phyloP scores from a whole-genome alignment of 148 eudicot species.

The Diospyros kaki region DNA sequence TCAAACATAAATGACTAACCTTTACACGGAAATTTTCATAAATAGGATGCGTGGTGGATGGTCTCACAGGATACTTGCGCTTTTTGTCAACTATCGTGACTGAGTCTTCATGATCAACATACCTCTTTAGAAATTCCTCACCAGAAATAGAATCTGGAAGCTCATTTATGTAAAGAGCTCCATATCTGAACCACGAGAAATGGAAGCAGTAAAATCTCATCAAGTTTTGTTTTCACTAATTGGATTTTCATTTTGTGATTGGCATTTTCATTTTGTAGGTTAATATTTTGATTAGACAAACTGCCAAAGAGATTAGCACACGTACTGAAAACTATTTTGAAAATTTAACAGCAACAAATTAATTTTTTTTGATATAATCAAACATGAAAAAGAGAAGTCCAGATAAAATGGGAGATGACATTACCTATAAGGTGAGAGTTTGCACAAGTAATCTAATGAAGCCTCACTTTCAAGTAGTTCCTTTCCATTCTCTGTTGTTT shows the following conservation, averaged over 20 bases:
- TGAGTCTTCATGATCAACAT: conserved; percentile 42
- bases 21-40: conserved; percentile 60
- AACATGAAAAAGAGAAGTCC: no score
- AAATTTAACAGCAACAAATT: no score
- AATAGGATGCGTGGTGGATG: conserved; percentile 53
- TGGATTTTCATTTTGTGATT: no score
- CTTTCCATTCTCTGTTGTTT: conserved; percentile 41
- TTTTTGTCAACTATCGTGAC: conserved; percentile 47
- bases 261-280: no score
- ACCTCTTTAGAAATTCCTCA: conserved; percentile 31
- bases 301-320: no score
- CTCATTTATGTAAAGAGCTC: conserved; percentile 38
- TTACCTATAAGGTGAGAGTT: conserved; percentile 83
- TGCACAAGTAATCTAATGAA: conserved; percentile 71
- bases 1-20: conserved; percentile 22
- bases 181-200: conserved; percentile 31
- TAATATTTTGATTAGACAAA: no score
- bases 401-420: neutral
- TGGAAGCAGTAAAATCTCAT: no score
- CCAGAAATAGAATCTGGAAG: conserved; percentile 46
- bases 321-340: no score
- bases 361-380: no score
- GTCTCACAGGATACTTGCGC: conserved; percentile 41
- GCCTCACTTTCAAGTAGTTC: conserved; percentile 66
- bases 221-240: neutral